Conservation (phyloP, 2,329 filamentous ascomycete species). For the Penicillium nordicum region DNA sequence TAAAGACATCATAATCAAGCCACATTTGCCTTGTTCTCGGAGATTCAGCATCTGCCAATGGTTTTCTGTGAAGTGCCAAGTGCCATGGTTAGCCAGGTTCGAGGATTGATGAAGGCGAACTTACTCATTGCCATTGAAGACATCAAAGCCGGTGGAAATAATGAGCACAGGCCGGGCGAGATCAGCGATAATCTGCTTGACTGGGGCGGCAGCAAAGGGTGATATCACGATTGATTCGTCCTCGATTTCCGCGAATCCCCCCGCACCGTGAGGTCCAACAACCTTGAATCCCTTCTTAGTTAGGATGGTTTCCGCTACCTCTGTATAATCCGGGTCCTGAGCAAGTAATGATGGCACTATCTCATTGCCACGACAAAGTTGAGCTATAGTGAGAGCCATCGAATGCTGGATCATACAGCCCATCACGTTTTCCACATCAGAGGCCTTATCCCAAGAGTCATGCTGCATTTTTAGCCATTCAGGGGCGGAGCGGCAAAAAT, state of each 20-base stretch:
- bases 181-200: conserved; percentile 24
- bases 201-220: conserved; percentile 16
- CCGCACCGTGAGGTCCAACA: conserved; percentile 16
- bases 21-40: conserved; percentile 22
- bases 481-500: conserved; percentile 20
- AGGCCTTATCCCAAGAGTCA: conserved; percentile 14
- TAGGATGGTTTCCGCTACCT: conserved; percentile 15
- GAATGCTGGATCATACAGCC: conserved; percentile 20
- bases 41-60: conserved; percentile 21
- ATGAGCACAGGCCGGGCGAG: conserved; percentile 19
- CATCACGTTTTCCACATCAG: conserved; percentile 13
- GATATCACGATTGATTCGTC: conserved; percentile 21
- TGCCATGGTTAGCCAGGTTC: conserved; percentile 13
- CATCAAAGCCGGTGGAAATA: conserved; percentile 17
- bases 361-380: conserved; percentile 17
- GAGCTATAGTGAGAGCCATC: conserved; percentile 23
- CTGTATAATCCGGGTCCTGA: conserved; percentile 20
- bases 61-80: conserved; percentile 15
- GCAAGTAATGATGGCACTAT: conserved; percentile 12
- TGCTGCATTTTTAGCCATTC: conserved; percentile 19
- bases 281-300: conserved; percentile 17
- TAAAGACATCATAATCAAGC: conserved; percentile 17
- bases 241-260: conserved; percentile 22
- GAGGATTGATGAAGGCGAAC: conserved; percentile 12
- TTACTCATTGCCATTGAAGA: conserved; percentile 20